Base-by-base conservation (phyloP, 2,329 filamentous ascomycete species). In the Penicillium sp. region DNA sequence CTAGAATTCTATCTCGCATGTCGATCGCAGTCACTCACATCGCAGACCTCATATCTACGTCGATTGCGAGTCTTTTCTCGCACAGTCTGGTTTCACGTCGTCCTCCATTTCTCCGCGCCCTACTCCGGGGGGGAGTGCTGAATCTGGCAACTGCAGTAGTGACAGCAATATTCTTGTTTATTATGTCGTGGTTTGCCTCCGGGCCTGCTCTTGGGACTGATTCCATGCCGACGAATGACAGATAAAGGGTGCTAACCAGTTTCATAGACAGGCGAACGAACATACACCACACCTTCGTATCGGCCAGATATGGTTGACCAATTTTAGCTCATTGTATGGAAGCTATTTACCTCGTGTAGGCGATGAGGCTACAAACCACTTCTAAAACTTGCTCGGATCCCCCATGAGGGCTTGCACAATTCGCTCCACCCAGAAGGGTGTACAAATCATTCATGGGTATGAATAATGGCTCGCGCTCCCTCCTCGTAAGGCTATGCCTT, bases 61-160 rank as follows among this genome's bases (percentile, higher is more conserved):
- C 4, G 58, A 48, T 31, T 40, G 42, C 1, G 21, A 15, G 3
- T 59, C 63, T 16, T 63, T 57, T 12, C 32, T 38, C 12, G 41
- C 45, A 41, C 13, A 16, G 25, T 58, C 59, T 6, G 44, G 35
- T n/a, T 60, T 50, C 18, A 63, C 40, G 3, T 57, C 52, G 1
- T 53, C 48, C 35, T 61, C 61, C 12, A 10, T 29, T 29, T 4
- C 29, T 29, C 60, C 5, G 62, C 62, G 41, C 62, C 53, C 9
- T 56, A 41, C 12, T 60, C 59, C 7, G 65, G 57, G 4, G 47
- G 10, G 49, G 18, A 21, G 18, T 21, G 18, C 63, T 61, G 27
- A 66, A 65, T 3, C 56, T 41, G 21, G 64, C 63, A 18, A 61
- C 63, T 9, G 62, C 65, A 12, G 63, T 64, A 10, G 65, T 46